A percentile compares a stretch with the other conserved stretches of the same genome.
Evolutionary conservation across 1,284 basidiomycete genomes (phyloP).

Genomic region (Sporisorium exsertum): DNA sequence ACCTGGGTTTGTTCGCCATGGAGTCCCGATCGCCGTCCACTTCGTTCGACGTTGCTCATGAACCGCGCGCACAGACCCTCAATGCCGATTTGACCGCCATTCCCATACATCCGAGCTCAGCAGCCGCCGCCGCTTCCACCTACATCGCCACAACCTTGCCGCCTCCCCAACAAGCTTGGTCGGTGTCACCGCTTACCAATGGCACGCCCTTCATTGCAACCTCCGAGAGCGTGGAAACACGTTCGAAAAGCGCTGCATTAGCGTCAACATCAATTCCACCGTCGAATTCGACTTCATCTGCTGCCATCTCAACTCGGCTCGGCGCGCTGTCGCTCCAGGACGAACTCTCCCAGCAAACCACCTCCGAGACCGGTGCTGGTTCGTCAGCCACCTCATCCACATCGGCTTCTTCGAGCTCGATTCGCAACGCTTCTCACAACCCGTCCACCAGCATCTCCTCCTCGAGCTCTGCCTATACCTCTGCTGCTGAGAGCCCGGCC

Average conservation of each 20-base stretch:
- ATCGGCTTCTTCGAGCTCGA: slow-evolving; percentile 8
- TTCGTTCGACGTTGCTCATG: slow-evolving; percentile 21
- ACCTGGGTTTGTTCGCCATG: slow-evolving; percentile 43
- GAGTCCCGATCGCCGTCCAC: slow-evolving; percentile 38
- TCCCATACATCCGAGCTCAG: slow-evolving; percentile 18
- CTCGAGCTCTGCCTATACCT: slow-evolving; percentile 19
- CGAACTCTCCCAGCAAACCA: slow-evolving; percentile 1
- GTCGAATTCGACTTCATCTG: slow-evolving; percentile 11
- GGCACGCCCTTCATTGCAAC: not conserved
- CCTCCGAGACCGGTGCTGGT: not conserved
- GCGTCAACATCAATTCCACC: slow-evolving; percentile 1
- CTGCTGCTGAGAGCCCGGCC: slow-evolving; percentile 26
- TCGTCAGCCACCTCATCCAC: slow-evolving; percentile 11
- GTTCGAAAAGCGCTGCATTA: not conserved
- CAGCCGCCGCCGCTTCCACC: not conserved
- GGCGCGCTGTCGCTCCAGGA: slow-evolving; percentile 31
- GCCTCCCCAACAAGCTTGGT: not conserved
- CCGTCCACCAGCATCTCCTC: slow-evolving; percentile 23
- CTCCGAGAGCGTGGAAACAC: not conserved
- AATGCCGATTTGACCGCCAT: slow-evolving; percentile 6
- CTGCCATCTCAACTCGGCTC: slow-evolving; percentile 24
- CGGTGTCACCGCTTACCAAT: not conserved
- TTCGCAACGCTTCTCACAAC: slow-evolving; percentile 4
- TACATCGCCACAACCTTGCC: slow-evolving; percentile 4
- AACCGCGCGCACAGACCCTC: not conserved